These are phyloP conservation scores for Erodium maritimum DNA, from an alignment of 345 rosid species.

Conservation along the genomic window DNA sequence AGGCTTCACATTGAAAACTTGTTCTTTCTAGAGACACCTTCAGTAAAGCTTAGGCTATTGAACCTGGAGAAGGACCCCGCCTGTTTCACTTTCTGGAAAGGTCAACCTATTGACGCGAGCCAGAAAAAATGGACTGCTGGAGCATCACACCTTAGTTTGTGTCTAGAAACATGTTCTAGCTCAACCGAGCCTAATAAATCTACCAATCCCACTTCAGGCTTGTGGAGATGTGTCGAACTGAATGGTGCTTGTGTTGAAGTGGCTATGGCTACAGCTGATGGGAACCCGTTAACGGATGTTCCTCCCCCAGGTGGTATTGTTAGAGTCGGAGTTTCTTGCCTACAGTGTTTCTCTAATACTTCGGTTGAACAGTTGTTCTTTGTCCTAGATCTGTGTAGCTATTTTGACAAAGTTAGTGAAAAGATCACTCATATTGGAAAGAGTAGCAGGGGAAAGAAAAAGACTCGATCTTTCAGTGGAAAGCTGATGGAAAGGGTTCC, in stretches of 20 bases:
- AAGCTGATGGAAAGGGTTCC: conserved; percentile 87
- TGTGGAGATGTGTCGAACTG: conserved; percentile 78
- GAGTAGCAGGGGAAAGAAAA: conserved; percentile 30
- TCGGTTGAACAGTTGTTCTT: conserved; percentile 94
- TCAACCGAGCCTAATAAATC: conserved; percentile 23
- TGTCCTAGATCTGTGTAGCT: conserved; percentile 73
- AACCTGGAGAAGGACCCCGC: conserved; percentile 95
- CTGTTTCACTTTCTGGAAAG: conserved; percentile 82
- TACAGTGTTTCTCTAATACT: conserved; percentile 72
- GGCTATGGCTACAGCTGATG: conserved; percentile 95
- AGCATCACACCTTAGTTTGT: conserved; percentile 56
- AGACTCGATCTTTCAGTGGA: conserved; percentile 27
- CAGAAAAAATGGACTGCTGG: conserved; percentile 78
- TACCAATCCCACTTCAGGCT: conserved; percentile 27
- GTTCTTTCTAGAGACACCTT: conserved; percentile 78
- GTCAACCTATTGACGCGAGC: conserved; percentile 92
- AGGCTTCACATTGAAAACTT: conserved; percentile 75
- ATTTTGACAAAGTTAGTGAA: conserved; percentile 72
- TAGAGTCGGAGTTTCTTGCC: conserved; percentile 76
- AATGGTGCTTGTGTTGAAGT: conserved; percentile 57
- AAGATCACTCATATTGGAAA: conserved; percentile 62
- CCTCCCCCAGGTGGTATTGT: conserved; percentile 99
- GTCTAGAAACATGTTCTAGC: conserved; percentile 54
- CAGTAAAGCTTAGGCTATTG: conserved; percentile 54
- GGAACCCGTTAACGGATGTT: conserved; percentile 54